Base-by-base conservation (phyloP, 2,329 filamentous ascomycete species). In the Venturiaceae sp. region DNA sequence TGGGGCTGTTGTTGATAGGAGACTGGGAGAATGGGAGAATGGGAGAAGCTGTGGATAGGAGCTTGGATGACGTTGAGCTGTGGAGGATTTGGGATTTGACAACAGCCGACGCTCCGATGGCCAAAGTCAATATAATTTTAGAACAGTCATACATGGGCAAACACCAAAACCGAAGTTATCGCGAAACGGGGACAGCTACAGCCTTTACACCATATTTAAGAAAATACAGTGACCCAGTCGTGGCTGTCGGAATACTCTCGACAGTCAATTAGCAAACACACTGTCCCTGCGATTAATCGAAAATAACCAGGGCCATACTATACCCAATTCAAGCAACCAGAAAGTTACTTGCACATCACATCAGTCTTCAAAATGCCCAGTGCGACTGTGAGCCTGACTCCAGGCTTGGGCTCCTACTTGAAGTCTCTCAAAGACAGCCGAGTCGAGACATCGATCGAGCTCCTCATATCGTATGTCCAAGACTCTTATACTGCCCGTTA, bases 391-490 rank as follows among this genome's bases (percentile, higher is more conserved):
- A 77, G 80, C 65, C 75, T 82, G 69, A 84, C 88, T 71, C 90
- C 90, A 46, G 87, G 85, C 64, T 77, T 96, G 63, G 82, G 85
- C 52, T 87, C 86, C 53, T 94, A 90, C 66, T 81, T 95, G 63
- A 89, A 87, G 68, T 86, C 87, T 13, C 79, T 95, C 62, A 92
- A 90, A 69, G 81, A 82, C 36, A 85, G 84, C 57, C 80, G 85
- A 32, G 81, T 94, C 57, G 91, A 96, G 65, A 83, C 86, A 44
- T 92, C 90, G 8, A 86, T 95, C 63, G 91, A 96, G 72, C 84
- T 83, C 63, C 81, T 95, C 62, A 85, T 92, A 65, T 89, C 88
- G 90, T 95, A 74, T 69, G 84, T 21, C n/a, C 2, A 58, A 16
- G 11, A 16, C 34, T 26, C n/a, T 41, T 46, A 7, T 13, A 44